These are phyloP conservation scores for Syncephalastrum contaminatum DNA, from an alignment of 371 early-diverging fungal species.

Conservation along the genomic window DNA sequence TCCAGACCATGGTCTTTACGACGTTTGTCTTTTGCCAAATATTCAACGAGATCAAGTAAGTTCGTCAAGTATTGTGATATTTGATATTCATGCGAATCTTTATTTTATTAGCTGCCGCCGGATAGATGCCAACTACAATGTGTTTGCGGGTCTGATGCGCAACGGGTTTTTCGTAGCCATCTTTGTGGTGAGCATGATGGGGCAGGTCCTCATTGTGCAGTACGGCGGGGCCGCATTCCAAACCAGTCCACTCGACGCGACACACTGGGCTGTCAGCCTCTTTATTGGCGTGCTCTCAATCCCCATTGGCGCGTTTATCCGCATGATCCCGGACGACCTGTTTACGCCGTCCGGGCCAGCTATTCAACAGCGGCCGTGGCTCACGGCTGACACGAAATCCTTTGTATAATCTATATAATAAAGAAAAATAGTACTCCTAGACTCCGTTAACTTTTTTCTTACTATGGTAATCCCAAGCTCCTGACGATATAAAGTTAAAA, in stretches of 20 bases:
- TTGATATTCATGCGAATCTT: neutral
- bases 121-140: constrained; percentile 62
- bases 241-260: constrained; percentile 43
- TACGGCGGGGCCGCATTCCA: constrained; percentile 66
- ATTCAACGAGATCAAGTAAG: constrained; percentile 72
- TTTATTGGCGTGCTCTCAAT: constrained; percentile 65
- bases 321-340: constrained; percentile 58
- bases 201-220: constrained; percentile 63
- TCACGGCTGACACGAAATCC: too few species aligned
- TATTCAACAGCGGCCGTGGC: too few species aligned
- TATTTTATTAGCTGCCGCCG: constrained; percentile 54
- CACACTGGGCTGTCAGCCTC: constrained; percentile 71
- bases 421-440: too few species aligned
- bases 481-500: too few species aligned
- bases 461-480: too few species aligned
- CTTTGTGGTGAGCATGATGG: constrained; percentile 50
- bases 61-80: neutral
- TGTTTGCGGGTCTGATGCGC: constrained; percentile 52
- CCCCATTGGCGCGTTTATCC: constrained; percentile 69
- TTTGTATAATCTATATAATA: too few species aligned
- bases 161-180: constrained; percentile 66
- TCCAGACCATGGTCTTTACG: constrained; percentile 72
- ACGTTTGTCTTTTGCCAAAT: constrained; percentile 80
- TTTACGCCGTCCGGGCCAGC: constrained; percentile 7
- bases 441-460: too few species aligned